phyloP scores from a whole-genome alignment of 1,284 basidiomycete species.

The Rugosomyces carneus region DNA sequence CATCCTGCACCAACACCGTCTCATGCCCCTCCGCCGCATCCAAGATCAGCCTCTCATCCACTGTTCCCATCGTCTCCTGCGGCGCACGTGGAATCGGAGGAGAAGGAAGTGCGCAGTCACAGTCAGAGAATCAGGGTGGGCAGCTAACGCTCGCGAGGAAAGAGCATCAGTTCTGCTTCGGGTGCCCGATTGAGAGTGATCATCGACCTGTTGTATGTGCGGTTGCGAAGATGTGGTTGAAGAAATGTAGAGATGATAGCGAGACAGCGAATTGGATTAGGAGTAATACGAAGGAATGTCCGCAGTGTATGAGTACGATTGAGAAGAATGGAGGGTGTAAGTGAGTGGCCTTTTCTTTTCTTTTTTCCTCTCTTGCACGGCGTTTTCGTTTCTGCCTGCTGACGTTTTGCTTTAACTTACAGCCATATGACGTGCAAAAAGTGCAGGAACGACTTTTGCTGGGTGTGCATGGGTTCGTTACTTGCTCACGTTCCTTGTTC shows the following conservation, averaged over 20 bases:
- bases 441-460: constrained; percentile 88
- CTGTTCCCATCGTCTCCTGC: constrained; percentile 90
- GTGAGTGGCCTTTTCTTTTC: too few relatives aligned
- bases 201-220: constrained; percentile 90
- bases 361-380: too few relatives aligned
- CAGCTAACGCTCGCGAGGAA: constrained; percentile 28
- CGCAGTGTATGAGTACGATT: constrained; percentile 92
- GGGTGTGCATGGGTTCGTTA: constrained; percentile 69
- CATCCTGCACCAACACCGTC: constrained; percentile 82
- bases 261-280: constrained; percentile 99
- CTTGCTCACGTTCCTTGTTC: background rate
- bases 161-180: constrained; percentile 85
- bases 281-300: constrained; percentile 98
- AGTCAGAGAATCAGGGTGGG: constrained; percentile 18
- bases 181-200: constrained; percentile 79
- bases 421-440: constrained; percentile 99
- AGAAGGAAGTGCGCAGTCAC: constrained; percentile 16
- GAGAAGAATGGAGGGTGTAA: constrained; percentile 99
- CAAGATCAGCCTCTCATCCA: constrained; percentile 65
- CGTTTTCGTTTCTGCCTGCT: constrained; percentile 3
- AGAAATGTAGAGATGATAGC: constrained; percentile 96
- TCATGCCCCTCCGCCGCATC: constrained; percentile 76
- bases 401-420: background rate
- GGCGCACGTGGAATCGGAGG: constrained; percentile 44
- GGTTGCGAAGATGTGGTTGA: constrained; percentile 90